phyloP scores from a whole-genome alignment of 331 rosid species.

The Rhamnella rubrinervis region DNA sequence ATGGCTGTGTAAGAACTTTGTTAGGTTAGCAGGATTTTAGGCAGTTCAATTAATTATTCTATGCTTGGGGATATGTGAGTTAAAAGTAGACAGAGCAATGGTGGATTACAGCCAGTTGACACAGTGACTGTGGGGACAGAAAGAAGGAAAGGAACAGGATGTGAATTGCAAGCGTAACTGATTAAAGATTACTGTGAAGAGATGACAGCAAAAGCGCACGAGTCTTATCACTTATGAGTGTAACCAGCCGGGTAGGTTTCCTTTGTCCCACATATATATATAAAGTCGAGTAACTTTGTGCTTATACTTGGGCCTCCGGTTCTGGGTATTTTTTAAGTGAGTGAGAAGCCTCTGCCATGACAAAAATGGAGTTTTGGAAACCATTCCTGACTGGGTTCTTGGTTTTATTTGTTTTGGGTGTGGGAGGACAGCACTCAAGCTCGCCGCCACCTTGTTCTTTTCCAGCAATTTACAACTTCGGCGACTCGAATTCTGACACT shows the following conservation, averaged over 20 bases:
- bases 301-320: background rate
- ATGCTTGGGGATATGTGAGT: no score
- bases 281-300: background rate
- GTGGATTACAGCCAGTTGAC: no score
- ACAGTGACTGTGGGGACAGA: no score
- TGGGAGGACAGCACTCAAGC: slow-evolving; percentile 7
- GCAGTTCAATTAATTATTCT: no score
- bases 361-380: slow-evolving; percentile 40
- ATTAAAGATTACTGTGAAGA: background rate
- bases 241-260: background rate
- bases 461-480: slow-evolving; percentile 93
- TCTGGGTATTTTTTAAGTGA: background rate
- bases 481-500: slow-evolving; percentile 95
- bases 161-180: background rate
- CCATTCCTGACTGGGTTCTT: slow-evolving; percentile 26
- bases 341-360: slow-evolving; percentile 2
- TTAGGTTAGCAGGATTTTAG: no score
- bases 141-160: background rate
- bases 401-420: slow-evolving; percentile 27
- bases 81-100: no score
- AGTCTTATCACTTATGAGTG: background rate
- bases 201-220: background rate
- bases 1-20: no score
- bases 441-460: slow-evolving; percentile 51
- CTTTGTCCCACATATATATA: slow-evolving; percentile 1